phyloP scores from a whole-genome alignment of 495 filamentous ascomycete species.

The Darksidea phi region DNA sequence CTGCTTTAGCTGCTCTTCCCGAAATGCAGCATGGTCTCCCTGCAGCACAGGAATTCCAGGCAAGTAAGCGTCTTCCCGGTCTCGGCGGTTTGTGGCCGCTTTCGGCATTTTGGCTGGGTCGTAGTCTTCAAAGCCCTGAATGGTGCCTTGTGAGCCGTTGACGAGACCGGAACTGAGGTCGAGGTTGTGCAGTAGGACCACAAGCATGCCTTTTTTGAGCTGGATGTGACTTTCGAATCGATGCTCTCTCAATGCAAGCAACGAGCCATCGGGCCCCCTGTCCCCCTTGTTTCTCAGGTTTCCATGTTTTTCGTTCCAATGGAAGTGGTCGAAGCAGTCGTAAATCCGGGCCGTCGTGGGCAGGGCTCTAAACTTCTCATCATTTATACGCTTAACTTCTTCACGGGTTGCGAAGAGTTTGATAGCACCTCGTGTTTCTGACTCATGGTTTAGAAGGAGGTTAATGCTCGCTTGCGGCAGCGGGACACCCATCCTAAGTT shows the following conservation, averaged over 20 bases:
- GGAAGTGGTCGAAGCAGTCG: conserved; percentile 36
- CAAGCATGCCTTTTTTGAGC: conserved; percentile 48
- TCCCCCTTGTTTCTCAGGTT: conserved; percentile 32
- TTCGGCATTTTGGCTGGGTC: conserved; percentile 19
- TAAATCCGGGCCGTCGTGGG: conserved; percentile 17
- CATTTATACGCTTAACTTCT: conserved; percentile 41
- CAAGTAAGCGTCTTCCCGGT: conserved; percentile 1
- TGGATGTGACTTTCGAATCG: conserved; percentile 35
- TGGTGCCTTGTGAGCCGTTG: conserved; percentile 53
- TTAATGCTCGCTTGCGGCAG: conserved; percentile 44
- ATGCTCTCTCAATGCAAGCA: conserved; percentile 33
- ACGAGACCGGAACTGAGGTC: conserved; percentile 43
- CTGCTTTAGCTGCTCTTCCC: conserved; percentile 28
- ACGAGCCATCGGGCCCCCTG: conserved; percentile 12
- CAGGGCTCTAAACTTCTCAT: conserved; percentile 36
- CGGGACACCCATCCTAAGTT: conserved; percentile 48
- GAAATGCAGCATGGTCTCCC: conserved; percentile 24
- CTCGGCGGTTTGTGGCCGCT: conserved; percentile 2
- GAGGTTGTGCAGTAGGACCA: conserved; percentile 52
- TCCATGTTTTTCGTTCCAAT: conserved; percentile 25
- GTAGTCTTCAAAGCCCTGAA: conserved; percentile 45
- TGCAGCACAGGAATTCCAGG: conserved; percentile 1
- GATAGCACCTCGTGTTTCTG: conserved; percentile 47
- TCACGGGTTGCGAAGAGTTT: conserved; percentile 45
- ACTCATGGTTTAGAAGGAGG: conserved; percentile 50